phyloP scores from a whole-genome alignment of 495 filamentous ascomycete genomes.

The Penicillium waksmanii region DNA sequence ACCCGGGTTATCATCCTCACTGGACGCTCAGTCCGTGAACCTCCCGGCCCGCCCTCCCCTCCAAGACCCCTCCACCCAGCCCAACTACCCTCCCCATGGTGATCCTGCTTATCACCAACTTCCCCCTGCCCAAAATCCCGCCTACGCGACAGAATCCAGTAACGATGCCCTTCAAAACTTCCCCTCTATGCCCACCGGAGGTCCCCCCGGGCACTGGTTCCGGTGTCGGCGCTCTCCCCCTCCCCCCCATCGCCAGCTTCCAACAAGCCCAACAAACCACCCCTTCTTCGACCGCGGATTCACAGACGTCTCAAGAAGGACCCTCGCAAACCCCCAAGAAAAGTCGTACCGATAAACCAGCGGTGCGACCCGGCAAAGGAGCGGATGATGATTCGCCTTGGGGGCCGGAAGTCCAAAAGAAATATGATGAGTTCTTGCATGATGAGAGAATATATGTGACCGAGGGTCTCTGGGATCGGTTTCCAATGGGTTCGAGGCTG shows the following conservation, averaged over 20 bases:
- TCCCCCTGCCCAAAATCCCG: constrained; percentile 30
- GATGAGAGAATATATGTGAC: constrained; percentile 79
- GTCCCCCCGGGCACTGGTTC: constrained; percentile 56
- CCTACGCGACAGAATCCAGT: constrained; percentile 47
- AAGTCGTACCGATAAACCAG: constrained; percentile 36
- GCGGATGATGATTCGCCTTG: constrained; percentile 55
- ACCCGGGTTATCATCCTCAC: constrained; percentile 6
- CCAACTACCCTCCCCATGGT: constrained; percentile 58
- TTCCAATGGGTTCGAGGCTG: constrained; percentile 80
- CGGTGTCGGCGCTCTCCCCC: constrained; percentile 59
- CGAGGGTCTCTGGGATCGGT: constrained; percentile 92
- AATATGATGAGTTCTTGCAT: constrained; percentile 80
- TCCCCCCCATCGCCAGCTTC: constrained; percentile 62
- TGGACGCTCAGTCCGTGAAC: constrained; percentile 32
- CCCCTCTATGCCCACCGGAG: constrained; percentile 49
- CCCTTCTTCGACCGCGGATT: constrained; percentile 35
- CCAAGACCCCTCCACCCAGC: constrained; percentile 59
- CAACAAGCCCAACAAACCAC: constrained; percentile 40
- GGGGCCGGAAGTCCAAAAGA: constrained; percentile 67
- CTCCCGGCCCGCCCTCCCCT: constrained; percentile 54
- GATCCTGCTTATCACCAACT: constrained; percentile 62
- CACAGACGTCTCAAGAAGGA: constrained; percentile 37
- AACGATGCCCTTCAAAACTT: constrained; percentile 46
- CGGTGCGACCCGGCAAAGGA: constrained; percentile 30
- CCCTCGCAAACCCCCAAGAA: constrained; percentile 32